A percentile compares a stretch with the other conserved stretches of the same genome.
Conservation (phyloP, 345 rosid species). For the Camelina neglecta region DNA sequence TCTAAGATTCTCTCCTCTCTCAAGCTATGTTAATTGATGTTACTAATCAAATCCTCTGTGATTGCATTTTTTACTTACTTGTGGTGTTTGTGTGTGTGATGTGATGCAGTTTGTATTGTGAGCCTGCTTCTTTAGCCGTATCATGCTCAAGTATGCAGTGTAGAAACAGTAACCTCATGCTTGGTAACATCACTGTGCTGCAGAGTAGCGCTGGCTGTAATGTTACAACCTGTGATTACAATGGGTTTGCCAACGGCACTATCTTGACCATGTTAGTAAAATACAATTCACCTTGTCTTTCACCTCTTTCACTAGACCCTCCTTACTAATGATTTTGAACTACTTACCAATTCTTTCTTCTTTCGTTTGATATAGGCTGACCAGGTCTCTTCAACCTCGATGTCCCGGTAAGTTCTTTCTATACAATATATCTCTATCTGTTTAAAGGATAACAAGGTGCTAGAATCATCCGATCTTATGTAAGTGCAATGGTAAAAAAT, state of each 20-base stretch:
- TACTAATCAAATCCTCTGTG: neutral
- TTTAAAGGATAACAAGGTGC: neutral
- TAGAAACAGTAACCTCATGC: slow-evolving; percentile 79
- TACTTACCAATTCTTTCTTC: slow-evolving; percentile 4
- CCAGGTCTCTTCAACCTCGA: slow-evolving; percentile 83
- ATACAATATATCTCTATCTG: neutral
- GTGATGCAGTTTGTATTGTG: slow-evolving; percentile 79
- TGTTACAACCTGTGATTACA: slow-evolving; percentile 78
- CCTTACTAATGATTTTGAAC: neutral
- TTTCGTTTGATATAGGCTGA: slow-evolving; percentile 58
- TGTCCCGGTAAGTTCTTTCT: slow-evolving; percentile 72
- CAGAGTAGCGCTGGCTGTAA: slow-evolving; percentile 90
- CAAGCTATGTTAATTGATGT: neutral
- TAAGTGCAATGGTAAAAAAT: slow-evolving; percentile 21
- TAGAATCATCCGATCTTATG: slow-evolving; percentile 3
- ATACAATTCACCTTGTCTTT: neutral
- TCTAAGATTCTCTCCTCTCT: neutral
- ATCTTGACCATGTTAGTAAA: slow-evolving; percentile 69
- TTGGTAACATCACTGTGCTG: slow-evolving; percentile 76
- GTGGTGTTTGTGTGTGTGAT: slow-evolving; percentile 12
- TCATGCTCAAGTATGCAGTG: slow-evolving; percentile 99
- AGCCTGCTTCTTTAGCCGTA: slow-evolving; percentile 92
- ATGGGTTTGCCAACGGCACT: slow-evolving; percentile 78
- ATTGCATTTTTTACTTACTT: slow-evolving; percentile 9
- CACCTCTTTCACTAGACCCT: neutral